phyloP scores from a whole-genome alignment of 352 stramenopile species.

The Aphanomyces astaci region DNA sequence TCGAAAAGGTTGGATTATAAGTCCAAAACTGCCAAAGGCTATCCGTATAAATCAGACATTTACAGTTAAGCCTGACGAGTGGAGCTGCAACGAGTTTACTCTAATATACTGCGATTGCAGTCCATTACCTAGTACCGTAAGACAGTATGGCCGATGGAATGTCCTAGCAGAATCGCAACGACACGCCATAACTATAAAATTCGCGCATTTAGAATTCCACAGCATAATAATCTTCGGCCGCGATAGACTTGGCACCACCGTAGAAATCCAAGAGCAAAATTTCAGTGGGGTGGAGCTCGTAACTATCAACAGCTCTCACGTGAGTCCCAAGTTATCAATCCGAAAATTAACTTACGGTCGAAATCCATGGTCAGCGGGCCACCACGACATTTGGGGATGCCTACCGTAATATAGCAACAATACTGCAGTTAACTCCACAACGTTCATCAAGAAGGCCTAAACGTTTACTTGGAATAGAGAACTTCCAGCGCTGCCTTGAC shows the following conservation, averaged over 20 bases:
- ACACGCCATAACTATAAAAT: too few relatives aligned
- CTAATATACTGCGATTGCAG: too few relatives aligned
- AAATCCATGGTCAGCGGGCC: constrained; percentile 54
- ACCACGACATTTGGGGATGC: constrained; percentile 60
- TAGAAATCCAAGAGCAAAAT: constrained; percentile 67
- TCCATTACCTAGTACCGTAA: too few relatives aligned
- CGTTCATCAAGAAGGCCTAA: not conserved
- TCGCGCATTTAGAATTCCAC: constrained; percentile 22
- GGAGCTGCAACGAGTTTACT: too few relatives aligned
- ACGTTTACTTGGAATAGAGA: constrained; percentile 57
- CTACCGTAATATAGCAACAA: too few relatives aligned
- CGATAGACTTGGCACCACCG: constrained; percentile 55
- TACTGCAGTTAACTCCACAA: not conserved
- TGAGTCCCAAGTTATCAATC: not conserved
- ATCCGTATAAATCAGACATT: too few relatives aligned
- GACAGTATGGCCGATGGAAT: too few relatives aligned
- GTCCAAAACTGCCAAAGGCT: too few relatives aligned
- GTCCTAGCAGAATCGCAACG: too few relatives aligned
- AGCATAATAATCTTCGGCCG: constrained; percentile 54
- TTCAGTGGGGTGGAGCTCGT: constrained; percentile 40
- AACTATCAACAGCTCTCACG: too few relatives aligned
- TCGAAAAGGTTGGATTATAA: too few relatives aligned
- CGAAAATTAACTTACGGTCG: constrained; percentile 29
- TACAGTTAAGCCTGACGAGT: too few relatives aligned
- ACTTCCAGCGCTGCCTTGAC: constrained; percentile 36